Evolutionary conservation across 2,329 filamentous ascomycete genomes (phyloP).

Genomic region (Colletotrichum liaoningense): DNA sequence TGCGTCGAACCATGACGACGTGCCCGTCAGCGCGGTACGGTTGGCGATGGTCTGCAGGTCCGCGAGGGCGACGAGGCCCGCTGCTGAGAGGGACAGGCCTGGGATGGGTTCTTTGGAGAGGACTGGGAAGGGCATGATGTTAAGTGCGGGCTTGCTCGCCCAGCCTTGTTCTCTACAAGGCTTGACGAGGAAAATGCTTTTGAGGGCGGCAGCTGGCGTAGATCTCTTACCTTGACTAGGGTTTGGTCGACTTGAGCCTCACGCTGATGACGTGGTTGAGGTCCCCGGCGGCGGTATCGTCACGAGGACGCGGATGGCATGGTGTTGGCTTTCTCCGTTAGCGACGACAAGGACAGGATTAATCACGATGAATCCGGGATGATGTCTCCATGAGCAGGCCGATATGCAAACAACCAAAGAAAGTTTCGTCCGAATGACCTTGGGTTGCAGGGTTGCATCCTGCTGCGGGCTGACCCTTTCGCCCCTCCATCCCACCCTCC

Average conservation of each 20-base stretch:
- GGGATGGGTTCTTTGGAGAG: conserved; percentile 61
- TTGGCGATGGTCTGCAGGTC: conserved; percentile 67
- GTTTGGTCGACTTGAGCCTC: background rate
- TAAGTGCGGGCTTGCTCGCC: background rate
- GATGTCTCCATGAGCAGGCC: background rate
- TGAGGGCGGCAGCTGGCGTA: background rate
- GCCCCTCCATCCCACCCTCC: background rate
- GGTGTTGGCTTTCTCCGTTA: background rate
- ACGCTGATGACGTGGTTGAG: conserved; percentile 8
- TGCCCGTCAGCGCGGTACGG: conserved; percentile 67
- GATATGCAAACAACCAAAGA: background rate
- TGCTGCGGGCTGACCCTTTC: conserved; percentile 4
- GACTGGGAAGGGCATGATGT: conserved; percentile 46
- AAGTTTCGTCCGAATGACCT: conserved; percentile 10
- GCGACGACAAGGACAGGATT: background rate
- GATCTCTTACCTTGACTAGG: background rate
- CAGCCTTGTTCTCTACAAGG: too few relatives aligned
- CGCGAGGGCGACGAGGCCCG: conserved; percentile 68
- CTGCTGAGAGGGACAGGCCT: conserved; percentile 57
- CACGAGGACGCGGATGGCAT: conserved; percentile 1
- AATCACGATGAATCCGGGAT: background rate
- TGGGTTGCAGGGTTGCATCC: conserved; percentile 15
- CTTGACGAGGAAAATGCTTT: too few relatives aligned
- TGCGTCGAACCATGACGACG: conserved; percentile 66
- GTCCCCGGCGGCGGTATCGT: background rate